A percentile compares a stretch with the other conserved stretches of the same genome.
phyloP scores from a whole-genome alignment of 495 filamentous ascomycete species.

The Trichocladium antarcticum region DNA sequence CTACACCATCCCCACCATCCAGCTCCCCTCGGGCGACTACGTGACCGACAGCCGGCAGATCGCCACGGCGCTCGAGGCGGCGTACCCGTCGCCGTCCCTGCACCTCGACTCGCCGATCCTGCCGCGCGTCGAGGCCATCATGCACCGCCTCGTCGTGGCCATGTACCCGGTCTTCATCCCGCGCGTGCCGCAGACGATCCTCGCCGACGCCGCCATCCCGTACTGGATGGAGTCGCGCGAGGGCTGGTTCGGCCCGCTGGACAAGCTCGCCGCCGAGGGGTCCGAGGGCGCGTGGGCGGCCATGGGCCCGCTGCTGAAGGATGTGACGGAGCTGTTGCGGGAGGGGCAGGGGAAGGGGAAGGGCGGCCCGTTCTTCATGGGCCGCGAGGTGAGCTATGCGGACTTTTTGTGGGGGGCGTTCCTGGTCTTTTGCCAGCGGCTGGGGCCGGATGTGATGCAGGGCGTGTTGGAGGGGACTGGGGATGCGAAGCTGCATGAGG shows the following conservation, averaged over 20 bases:
- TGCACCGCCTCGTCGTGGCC: slow-evolving; percentile 10
- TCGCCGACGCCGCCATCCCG: slow-evolving; percentile 29
- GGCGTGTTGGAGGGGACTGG: slow-evolving; percentile 26
- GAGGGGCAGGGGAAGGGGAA: slow-evolving; percentile 23
- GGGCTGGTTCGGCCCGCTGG: slow-evolving; percentile 16
- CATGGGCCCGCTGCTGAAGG: slow-evolving; percentile 26
- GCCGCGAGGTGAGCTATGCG: slow-evolving; percentile 27
- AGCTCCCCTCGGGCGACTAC: slow-evolving; percentile 40
- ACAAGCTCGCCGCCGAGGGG: slow-evolving; percentile 35
- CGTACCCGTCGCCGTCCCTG: slow-evolving; percentile 42
- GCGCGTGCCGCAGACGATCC: slow-evolving; percentile 26
- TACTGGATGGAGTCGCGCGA: slow-evolving; percentile 39
- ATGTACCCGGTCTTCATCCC: slow-evolving; percentile 26
- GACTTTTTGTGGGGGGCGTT: slow-evolving; percentile 36
- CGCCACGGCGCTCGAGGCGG: slow-evolving; percentile 39
- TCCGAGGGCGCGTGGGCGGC: slow-evolving; percentile 28
- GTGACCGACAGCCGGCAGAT: slow-evolving; percentile 50
- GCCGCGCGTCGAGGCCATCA: slow-evolving; percentile 19
- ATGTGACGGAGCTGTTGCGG: slow-evolving; percentile 39
- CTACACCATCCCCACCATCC: slow-evolving; percentile 48
- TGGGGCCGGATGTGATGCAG: slow-evolving; percentile 25
- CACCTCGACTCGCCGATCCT: slow-evolving; percentile 40
- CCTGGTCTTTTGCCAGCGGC: slow-evolving; percentile 24
- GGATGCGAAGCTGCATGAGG: slow-evolving; percentile 24
- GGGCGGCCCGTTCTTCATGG: slow-evolving; percentile 42